Conservation (phyloP, 2,329 filamentous ascomycete species). For the Claviceps paspali region DNA sequence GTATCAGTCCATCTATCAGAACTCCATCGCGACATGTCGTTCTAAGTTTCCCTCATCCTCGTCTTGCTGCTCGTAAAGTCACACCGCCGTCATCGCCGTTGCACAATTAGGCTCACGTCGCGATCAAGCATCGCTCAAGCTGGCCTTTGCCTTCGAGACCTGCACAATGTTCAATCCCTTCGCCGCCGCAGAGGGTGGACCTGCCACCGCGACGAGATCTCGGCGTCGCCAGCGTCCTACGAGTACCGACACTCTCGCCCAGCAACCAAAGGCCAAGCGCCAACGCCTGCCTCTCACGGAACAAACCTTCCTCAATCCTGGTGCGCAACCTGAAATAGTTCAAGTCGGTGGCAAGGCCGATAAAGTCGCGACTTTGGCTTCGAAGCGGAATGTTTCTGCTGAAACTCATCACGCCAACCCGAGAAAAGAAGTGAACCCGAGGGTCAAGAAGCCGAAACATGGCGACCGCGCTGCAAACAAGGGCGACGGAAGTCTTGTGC, state of each 20-base stretch:
- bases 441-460: conserved; percentile 47
- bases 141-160: conserved; percentile 1
- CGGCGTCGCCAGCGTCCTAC: conserved; percentile 45
- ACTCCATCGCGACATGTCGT: conserved; percentile 7
- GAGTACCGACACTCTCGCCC: conserved; percentile 36
- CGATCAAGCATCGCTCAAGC: conserved; percentile 2
- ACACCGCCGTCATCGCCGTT: neutral
- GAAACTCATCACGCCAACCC: conserved; percentile 25
- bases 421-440: conserved; percentile 40
- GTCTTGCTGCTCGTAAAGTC: neutral
- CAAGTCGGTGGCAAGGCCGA: conserved; percentile 34
- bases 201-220: conserved; percentile 41
- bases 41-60: conserved; percentile 2
- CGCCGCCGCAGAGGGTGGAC: conserved; percentile 33
- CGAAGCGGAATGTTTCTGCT: conserved; percentile 28
- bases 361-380: conserved; percentile 27
- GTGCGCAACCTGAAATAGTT: conserved; percentile 35
- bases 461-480: conserved; percentile 45
- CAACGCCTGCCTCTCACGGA: conserved; percentile 43
- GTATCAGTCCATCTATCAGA: conserved; percentile 2
- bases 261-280: conserved; percentile 49
- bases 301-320: conserved; percentile 39
- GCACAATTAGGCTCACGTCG: neutral
- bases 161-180: conserved; percentile 46
- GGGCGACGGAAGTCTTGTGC: conserved; percentile 49